Conservation (phyloP, 495 filamentous ascomycete species). For the Mytilinidion resinicola region DNA sequence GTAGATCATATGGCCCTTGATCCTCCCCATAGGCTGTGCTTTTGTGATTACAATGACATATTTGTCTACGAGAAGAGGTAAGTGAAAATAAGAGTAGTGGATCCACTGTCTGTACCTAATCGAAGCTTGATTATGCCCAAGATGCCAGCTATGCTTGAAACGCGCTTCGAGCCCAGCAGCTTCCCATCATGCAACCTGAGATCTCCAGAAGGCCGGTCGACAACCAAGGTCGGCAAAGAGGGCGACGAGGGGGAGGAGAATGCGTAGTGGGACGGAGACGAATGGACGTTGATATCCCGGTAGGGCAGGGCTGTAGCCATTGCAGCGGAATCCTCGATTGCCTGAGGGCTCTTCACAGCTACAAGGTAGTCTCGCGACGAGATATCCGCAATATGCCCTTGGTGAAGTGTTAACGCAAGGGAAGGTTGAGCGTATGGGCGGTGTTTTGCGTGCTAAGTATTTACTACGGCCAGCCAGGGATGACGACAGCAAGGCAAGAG, state of each 20-base stretch:
- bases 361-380: no score
- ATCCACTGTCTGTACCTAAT: constrained; percentile 55
- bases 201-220: constrained; percentile 91
- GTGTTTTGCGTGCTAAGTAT: background rate
- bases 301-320: constrained; percentile 71
- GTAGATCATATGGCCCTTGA: constrained; percentile 92
- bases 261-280: constrained; percentile 84
- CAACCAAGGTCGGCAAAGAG: constrained; percentile 73
- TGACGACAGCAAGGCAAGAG: constrained; percentile 16
- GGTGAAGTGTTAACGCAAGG: no score
- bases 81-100: constrained; percentile 16
- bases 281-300: constrained; percentile 92
- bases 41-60: constrained; percentile 97
- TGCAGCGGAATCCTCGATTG: constrained; percentile 16
- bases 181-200: constrained; percentile 74
- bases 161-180: constrained; percentile 66
- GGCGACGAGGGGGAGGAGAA: constrained; percentile 95
- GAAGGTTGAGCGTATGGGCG: background rate
- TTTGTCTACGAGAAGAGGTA: constrained; percentile 58
- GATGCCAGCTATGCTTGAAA: constrained; percentile 90
- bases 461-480: constrained; percentile 6
- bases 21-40: constrained; percentile 77
- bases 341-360: background rate
- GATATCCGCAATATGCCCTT: no score
- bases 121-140: constrained; percentile 84